phyloP scores from a whole-genome alignment of 2,329 filamentous ascomycete species.

The Colletotrichum horii region DNA sequence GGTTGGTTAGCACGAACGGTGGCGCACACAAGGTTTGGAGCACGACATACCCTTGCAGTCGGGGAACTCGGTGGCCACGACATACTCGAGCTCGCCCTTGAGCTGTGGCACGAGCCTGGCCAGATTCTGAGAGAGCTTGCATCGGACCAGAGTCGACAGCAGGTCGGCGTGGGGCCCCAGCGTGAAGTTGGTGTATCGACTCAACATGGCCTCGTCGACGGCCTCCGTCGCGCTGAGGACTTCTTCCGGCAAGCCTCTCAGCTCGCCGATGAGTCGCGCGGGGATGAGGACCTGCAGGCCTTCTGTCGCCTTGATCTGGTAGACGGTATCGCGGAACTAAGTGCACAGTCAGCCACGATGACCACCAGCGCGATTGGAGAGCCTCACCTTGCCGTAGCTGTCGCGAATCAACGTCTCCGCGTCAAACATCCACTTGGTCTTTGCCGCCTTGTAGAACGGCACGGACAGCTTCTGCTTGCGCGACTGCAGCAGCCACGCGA shows the following conservation, averaged over 20 bases:
- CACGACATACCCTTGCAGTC: conserved; percentile 43
- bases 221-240: conserved; percentile 53
- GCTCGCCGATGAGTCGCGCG: conserved; percentile 46
- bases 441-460: conserved; percentile 54
- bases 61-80: conserved; percentile 52
- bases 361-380: too few relatives aligned
- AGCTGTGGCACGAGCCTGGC: conserved; percentile 50
- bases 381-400: conserved; percentile 52
- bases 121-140: conserved; percentile 53
- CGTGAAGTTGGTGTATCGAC: conserved; percentile 55
- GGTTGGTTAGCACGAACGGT: background rate
- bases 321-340: conserved; percentile 53
- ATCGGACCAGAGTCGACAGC: conserved; percentile 48
- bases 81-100: conserved; percentile 51
- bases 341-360: background rate
- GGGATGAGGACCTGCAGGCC: conserved; percentile 54
- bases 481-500: conserved; percentile 43
- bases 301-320: conserved; percentile 57
- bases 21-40: background rate
- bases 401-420: conserved; percentile 52
- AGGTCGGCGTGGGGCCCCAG: conserved; percentile 51
- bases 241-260: conserved; percentile 54
- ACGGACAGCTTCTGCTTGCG: conserved; percentile 37
- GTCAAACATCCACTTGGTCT: conserved; percentile 55
- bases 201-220: conserved; percentile 54